Base-by-base conservation (phyloP, 169 alveolate species). In the Toxoplasma gondii region DNA sequence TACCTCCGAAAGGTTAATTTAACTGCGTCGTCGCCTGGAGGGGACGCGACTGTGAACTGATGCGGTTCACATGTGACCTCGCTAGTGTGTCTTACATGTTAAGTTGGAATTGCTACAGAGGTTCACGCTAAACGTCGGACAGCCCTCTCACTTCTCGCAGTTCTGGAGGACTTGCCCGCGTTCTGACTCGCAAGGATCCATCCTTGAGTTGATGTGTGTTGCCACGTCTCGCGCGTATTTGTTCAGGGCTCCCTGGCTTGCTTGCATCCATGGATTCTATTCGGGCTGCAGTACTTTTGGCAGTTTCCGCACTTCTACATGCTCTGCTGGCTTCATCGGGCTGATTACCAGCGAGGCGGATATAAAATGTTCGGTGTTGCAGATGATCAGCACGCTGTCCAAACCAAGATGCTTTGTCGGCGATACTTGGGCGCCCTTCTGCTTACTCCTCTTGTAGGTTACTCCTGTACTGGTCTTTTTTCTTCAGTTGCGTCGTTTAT, bases 251-350 rank as follows among this genome's bases (percentile, higher is more conserved):
- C 91, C 34, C 93, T 93, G 38, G 29, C 41, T 0, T 36, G 70
- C 38, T 24, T 41, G 88, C 86, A 43, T 24, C 74, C 92, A 19
- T 45, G 81, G 92, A 31, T 93, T 31, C 88, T 93, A 16, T 58
- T 88, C 69, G 81, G 43, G 53, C 74, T 94, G 84, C 96, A 94
- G 81, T 67, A 78, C 31, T n/a, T 94, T 64, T 94, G 96, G 96
- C 96, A 94, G 54, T 94, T 94, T 39, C 96, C 96, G 22, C 96
- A 94, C 58, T 94, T 94, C 70, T 94, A 94, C 78, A 81, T 94
- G 41, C 88, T 94, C 31, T 95, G 94, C 90, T 94, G 94, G 95
- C 95, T 94, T 19, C 84, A 43, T 88, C 53, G 91, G 27, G 49
- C 41, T 17, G 96, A 94, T 36, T 94, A 94, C 92, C 39, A 54